Conservation (phyloP, 495 filamentous ascomycete genomes). For the Xylaria flabelliformis region DNA sequence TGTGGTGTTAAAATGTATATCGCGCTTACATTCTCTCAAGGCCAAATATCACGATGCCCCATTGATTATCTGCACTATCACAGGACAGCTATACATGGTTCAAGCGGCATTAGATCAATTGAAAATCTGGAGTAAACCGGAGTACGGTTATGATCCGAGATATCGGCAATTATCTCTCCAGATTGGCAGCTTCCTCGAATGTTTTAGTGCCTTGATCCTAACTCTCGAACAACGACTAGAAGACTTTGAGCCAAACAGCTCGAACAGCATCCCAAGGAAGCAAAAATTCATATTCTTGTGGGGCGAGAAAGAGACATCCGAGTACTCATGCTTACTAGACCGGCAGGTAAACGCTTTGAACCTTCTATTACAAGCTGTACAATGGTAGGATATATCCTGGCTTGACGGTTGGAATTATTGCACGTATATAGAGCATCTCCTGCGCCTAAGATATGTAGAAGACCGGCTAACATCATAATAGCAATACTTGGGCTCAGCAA, state of each 20-base stretch:
- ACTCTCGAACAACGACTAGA: neutral
- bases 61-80: conserved; percentile 18
- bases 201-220: neutral
- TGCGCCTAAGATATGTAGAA: neutral
- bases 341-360: conserved; percentile 28
- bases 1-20: conserved; percentile 26
- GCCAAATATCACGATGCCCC: conserved; percentile 23
- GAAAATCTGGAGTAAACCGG: neutral
- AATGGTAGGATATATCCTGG: conserved; percentile 20
- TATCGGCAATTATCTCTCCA: neutral
- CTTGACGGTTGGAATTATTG: neutral
- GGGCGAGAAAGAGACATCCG: conserved; percentile 24
- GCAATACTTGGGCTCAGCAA: conserved; percentile 20
- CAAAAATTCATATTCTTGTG: conserved; percentile 19
- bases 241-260: neutral
- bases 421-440: neutral
- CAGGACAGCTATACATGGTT: conserved; percentile 23
- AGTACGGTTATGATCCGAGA: neutral
- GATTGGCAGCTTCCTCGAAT: neutral
- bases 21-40: conserved; percentile 9
- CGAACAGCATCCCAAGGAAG: neutral
- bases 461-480: neutral
- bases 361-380: conserved; percentile 29
- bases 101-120: conserved; percentile 21
- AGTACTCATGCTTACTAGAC: conserved; percentile 18